Base-by-base conservation (phyloP, 208 protist genomes). In the Acanthamoeba lenticulata region DNA sequence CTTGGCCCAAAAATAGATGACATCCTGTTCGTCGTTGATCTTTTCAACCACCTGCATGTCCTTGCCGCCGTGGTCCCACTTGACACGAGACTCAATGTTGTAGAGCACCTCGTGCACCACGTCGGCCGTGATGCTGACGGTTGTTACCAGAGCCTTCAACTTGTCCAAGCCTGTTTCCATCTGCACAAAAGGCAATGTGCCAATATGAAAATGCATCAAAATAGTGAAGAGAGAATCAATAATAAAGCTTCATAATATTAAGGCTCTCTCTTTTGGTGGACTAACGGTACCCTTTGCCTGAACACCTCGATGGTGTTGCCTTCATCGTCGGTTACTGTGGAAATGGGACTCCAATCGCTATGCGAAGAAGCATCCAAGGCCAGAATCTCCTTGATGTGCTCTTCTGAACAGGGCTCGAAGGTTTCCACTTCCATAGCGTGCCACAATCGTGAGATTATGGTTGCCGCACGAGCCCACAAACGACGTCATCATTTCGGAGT, bases 1-100 rank as follows among this genome's bases (percentile, higher is more conserved):
- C 81, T 89, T 89, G 40, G 81, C 81, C 81, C 81, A 89, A 45
- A 89, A 89, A 9, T 65, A 65, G 45, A 89, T 62, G 40, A 89
- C 52, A 45, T 89, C 81, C 7, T 40, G 81, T 19, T 89, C 34
- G 81, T 89, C 81, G 52, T 62, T 42, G 49, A 89, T 89, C 47
- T 89, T 89, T 21, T 89, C 81, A 7, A 89, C 52, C 11, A 89
- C 81, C 34, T 89, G 81, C 81, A 89, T 89, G 81, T 89, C 81
- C 81, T 65, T 89, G 81, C 81, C 81, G 42, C 81, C 81, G 45
- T 89, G 44, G 45, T 89, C 81, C 81, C 81, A 89, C 9, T 65
- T 89, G 9, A 55, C 47, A 19, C 81, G 2, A 19, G 52, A 29
- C 81, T 89, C 81, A 11, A 89, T 55, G 81, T 89, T 65, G 81